Evolutionary conservation across 495 filamentous ascomycete species (phyloP), one percentile per base, ranked within the genome.

Genomic region (Trichocladium uniseriatum): DNA sequence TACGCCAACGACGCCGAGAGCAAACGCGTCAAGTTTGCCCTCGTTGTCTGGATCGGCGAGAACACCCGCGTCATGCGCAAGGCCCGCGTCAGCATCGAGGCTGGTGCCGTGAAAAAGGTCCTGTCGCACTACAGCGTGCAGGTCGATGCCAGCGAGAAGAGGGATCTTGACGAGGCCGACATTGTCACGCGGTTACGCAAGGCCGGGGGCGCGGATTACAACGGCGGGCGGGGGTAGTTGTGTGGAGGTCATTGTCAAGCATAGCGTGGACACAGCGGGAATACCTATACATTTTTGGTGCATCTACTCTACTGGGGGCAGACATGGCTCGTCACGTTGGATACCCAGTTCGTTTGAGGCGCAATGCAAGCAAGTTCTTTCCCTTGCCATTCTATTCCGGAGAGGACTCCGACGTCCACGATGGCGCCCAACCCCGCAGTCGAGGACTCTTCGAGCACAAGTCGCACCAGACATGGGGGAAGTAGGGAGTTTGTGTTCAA

Each of bases 141-240:
- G 56, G 67, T 80, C 19, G 69, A 77, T 42, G 76, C 77, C 1
- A 58, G 62, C 43, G 75, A 79, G 42, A 62, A 58, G 55, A 45
- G 59, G 11, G 77, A 80, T 38, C 57, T 80, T 22, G 71, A 78
- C 48, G 74, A 78, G 62, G 64, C 67, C 43, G 76, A 77, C 2
- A 69, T 80, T 34, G 72, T 79, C 6, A 53, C 62, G 21, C 58
- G 71, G 49, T 49, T 77, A 52, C 60, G 77, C 54, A 75, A 70
- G 64, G 76, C 77, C 0, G 77, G 77, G 21, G 77, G 77, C 18
- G 77, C 77, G 2, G 77, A 80, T 61, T 80, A 79, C 63, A 77
- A 79, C 51, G 76, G 76, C 5, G 76, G 76, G 31, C 61, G 76
- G 40, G 76, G 76, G n/a, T 76, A 55, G 52, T 22, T 21, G 38